Conservation (phyloP, 2,329 filamentous ascomycete genomes). For the Calonectria crousiana region DNA sequence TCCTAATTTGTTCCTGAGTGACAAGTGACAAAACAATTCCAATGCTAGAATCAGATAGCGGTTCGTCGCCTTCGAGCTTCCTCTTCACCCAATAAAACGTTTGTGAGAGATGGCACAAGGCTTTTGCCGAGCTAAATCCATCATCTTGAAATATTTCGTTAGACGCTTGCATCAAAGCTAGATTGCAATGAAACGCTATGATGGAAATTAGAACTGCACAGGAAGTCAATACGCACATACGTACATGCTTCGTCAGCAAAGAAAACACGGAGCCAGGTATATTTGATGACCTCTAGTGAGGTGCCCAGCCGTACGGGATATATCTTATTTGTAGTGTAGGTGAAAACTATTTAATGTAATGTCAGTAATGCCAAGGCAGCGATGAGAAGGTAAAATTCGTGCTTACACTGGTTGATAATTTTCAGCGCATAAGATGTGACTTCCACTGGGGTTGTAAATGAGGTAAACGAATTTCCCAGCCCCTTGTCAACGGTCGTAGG, state of each 20-base stretch:
- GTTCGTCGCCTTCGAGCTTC: slow-evolving; percentile 34
- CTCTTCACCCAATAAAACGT: slow-evolving; percentile 38
- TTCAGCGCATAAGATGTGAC: slow-evolving; percentile 12
- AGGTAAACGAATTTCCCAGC: slow-evolving; percentile 10
- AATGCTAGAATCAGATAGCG: slow-evolving; percentile 43
- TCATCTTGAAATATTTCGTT: slow-evolving; percentile 34
- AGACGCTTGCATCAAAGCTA: slow-evolving; percentile 39
- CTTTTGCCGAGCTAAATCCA: slow-evolving; percentile 23
- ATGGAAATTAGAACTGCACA: background rate
- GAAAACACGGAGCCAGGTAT: slow-evolving; percentile 28
- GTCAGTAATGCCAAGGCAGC: background rate
- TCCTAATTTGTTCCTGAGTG: slow-evolving; percentile 41
- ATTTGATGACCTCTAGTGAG: slow-evolving; percentile 25
- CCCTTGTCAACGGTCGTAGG: background rate
- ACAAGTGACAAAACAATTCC: slow-evolving; percentile 44
- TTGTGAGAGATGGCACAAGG: slow-evolving; percentile 38
- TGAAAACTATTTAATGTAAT: background rate
- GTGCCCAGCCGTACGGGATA: slow-evolving; percentile 25
- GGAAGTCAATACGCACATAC: background rate
- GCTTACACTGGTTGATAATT: slow-evolving; percentile 28
- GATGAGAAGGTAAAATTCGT: background rate
- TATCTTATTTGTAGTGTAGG: slow-evolving; percentile 12
- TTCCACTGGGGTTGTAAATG: slow-evolving; percentile 12
- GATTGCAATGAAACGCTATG: slow-evolving; percentile 31
- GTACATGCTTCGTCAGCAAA: slow-evolving; percentile 28